Evolutionary conservation across 2,329 filamentous ascomycete species (phyloP).

Genomic region (Sporothrix globosa): DNA sequence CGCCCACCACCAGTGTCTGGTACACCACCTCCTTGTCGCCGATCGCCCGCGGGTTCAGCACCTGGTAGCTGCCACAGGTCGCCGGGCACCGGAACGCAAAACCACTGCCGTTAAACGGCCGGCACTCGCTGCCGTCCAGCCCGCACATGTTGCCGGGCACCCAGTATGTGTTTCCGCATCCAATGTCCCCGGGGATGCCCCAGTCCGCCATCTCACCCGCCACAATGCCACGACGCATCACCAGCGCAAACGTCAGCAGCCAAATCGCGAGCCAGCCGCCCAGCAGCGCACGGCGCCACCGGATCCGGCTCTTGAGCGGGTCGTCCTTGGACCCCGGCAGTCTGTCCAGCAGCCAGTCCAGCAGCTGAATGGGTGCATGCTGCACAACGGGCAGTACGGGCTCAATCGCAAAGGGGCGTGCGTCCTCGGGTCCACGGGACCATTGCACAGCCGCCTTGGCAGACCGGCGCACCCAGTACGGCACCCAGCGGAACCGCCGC

Average conservation of each 20-base stretch:
- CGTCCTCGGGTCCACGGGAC: conserved; percentile 60
- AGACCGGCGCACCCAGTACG: conserved; percentile 57
- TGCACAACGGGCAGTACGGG: conserved; percentile 69
- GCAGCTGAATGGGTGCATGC: conserved; percentile 64
- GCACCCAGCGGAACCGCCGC: conserved; percentile 62
- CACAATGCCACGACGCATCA: conserved; percentile 65
- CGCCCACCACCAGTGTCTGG: conserved; percentile 68
- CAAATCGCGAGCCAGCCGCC: conserved; percentile 62
- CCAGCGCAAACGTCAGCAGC: conserved; percentile 66
- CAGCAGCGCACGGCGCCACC: conserved; percentile 62
- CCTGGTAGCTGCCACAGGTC: conserved; percentile 66
- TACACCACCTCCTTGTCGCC: conserved; percentile 70
- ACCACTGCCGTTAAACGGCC: conserved; percentile 71
- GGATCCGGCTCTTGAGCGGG: conserved; percentile 42
- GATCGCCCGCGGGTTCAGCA: conserved; percentile 74
- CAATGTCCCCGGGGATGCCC: conserved; percentile 66
- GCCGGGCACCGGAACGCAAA: conserved; percentile 77
- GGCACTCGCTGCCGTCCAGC: conserved; percentile 72
- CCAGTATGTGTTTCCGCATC: conserved; percentile 73
- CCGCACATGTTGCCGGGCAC: conserved; percentile 71
- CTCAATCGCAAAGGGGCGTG: conserved; percentile 56
- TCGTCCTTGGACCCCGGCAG: conserved; percentile 49
- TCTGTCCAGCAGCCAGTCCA: conserved; percentile 65
- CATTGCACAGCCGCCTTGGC: conserved; percentile 51
- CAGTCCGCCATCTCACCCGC: conserved; percentile 67